These are phyloP conservation scores for Wickerhamomyces queroliae DNA, from an alignment of 805 yeast species.

Conservation along the genomic window DNA sequence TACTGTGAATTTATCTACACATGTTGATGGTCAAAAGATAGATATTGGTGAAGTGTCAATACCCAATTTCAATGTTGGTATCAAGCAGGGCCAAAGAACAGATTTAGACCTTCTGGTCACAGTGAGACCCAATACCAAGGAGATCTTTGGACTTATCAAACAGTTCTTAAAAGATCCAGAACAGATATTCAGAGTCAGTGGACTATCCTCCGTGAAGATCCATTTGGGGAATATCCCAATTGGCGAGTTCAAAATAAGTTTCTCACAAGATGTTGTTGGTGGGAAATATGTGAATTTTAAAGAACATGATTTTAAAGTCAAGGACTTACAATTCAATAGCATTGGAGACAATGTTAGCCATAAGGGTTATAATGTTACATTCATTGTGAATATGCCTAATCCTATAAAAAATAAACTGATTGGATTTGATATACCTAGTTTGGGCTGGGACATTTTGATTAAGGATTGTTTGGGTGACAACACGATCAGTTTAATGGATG, in stretches of 20 bases:
- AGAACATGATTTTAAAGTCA: conserved; percentile 17
- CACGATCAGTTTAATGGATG: conserved; percentile 23
- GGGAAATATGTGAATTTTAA: conserved; percentile 16
- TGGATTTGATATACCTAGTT: conserved; percentile 26
- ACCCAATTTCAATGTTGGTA: conserved; percentile 27
- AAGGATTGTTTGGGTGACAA: conserved; percentile 30
- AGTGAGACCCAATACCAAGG: conserved; percentile 27
- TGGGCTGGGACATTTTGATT: conserved; percentile 30
- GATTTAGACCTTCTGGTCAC: conserved; percentile 23
- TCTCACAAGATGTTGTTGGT: conserved; percentile 25
- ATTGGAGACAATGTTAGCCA: conserved; percentile 6
- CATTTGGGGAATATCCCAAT: conserved; percentile 29
- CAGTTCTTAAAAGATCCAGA: conserved; percentile 25
- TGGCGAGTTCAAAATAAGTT: conserved; percentile 23
- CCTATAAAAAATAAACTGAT: conserved; percentile 15
- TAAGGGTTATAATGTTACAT: conserved; percentile 20
- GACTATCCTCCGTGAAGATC: conserved; percentile 27
- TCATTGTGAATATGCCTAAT: conserved; percentile 16
- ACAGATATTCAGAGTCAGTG: conserved; percentile 26
- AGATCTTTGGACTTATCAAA: conserved; percentile 28
- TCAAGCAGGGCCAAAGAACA: conserved; percentile 22
- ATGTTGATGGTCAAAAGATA: conserved; percentile 11
- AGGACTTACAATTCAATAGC: conserved; percentile 20
- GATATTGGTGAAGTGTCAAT: conserved; percentile 28
- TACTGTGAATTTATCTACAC: conserved; percentile 25